Conservation (phyloP, 306 rosid genomes). For the Lotus japonicus region DNA sequence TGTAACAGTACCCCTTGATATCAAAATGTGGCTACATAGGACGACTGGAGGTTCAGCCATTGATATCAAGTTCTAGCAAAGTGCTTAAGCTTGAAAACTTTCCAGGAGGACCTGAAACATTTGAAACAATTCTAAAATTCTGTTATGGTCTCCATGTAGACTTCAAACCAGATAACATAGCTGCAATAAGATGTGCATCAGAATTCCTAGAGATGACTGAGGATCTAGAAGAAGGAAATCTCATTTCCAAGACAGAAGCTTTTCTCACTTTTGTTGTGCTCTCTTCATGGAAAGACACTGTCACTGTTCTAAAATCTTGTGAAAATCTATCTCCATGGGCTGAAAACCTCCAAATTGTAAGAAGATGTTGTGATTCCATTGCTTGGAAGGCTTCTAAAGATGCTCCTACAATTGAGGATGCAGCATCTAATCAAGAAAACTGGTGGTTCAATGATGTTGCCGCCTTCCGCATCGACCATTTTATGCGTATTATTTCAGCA, state of each 20-base stretch:
- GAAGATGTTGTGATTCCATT: conserved; percentile 93
- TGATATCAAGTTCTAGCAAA: conserved; percentile 38
- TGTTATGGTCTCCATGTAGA: conserved; percentile 85
- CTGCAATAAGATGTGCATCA: conserved; percentile 83
- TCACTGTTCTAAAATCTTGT: conserved; percentile 69
- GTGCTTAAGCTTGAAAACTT: conserved; percentile 69
- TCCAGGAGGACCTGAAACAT: conserved; percentile 79
- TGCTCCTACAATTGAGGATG: conserved; percentile 22
- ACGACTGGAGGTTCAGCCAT: conserved; percentile 48
- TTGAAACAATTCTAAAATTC: conserved; percentile 64
- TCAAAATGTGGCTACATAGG: conserved; percentile 85
- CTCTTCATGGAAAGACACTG: conserved; percentile 83
- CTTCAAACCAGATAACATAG: conserved; percentile 61
- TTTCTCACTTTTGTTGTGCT: conserved; percentile 90
- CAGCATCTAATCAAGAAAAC: conserved; percentile 36
- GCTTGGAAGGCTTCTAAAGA: conserved; percentile 82
- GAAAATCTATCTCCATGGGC: conserved; percentile 86
- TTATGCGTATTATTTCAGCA: conserved; percentile 60
- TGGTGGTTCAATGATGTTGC: conserved; percentile 66
- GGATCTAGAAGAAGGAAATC: conserved; percentile 80
- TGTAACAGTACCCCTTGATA: conserved; percentile 72
- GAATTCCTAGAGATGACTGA: conserved; percentile 92
- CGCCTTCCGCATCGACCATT: conserved; percentile 57
- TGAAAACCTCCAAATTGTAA: conserved; percentile 84
- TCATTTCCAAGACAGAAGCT: conserved; percentile 74